Percentiles rank a stretch among this genome's conserved stretches.
These are phyloP conservation scores for Niveomyces coronatus DNA, from an alignment of 2,329 filamentous ascomycete genomes.

Conservation along the genomic window DNA sequence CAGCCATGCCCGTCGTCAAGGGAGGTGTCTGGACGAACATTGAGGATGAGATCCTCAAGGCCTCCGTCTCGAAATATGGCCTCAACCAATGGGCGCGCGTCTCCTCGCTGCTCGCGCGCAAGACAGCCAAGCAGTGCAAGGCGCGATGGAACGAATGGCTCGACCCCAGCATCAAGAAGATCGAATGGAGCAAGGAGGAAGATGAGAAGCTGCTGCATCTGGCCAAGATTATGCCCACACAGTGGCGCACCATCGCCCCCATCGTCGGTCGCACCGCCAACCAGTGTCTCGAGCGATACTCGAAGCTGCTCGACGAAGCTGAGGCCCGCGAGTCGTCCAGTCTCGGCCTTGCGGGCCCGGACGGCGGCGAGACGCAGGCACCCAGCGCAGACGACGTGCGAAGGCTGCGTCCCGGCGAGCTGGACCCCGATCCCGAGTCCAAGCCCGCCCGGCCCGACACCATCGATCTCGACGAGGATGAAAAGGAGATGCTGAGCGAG, in stretches of 20 bases:
- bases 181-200: constrained; percentile 97
- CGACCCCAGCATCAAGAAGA: constrained; percentile 94
- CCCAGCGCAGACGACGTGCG: constrained; percentile 90
- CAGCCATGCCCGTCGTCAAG: constrained; percentile 60
- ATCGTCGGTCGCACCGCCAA: constrained; percentile 94
- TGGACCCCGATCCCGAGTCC: constrained; percentile 94
- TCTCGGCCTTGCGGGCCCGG: constrained; percentile 72
- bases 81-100: constrained; percentile 98
- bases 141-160: constrained; percentile 98
- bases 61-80: constrained; percentile 87
- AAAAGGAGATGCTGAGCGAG: constrained; percentile 99
- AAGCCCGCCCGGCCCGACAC: constrained; percentile 94
- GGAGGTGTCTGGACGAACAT: constrained; percentile 69
- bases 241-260: constrained; percentile 97
- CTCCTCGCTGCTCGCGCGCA: constrained; percentile 90
- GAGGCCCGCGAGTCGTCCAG: constrained; percentile 81
- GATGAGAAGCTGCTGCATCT: constrained; percentile 95
- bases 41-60: constrained; percentile 95
- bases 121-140: constrained; percentile 98
- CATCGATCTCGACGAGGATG: constrained; percentile 95
- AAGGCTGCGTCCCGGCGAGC: constrained; percentile 77
- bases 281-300: constrained; percentile 93
- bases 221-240: constrained; percentile 96
- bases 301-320: constrained; percentile 91
- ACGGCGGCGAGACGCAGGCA: constrained; percentile 75